phyloP scores from a whole-genome alignment of 257 asterid genomes.

The Galeopsis tetrahit region DNA sequence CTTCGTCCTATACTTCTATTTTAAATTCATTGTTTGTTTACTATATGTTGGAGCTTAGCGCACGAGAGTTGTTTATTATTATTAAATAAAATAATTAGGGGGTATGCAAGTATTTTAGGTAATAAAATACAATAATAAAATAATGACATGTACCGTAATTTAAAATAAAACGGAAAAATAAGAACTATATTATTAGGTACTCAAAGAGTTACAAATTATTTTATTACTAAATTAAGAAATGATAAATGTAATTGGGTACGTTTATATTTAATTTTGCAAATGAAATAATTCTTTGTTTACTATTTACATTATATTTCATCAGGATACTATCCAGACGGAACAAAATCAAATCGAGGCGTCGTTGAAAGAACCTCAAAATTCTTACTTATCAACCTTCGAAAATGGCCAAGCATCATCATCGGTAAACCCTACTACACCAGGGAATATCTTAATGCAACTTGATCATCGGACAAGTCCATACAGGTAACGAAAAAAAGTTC shows the following conservation, averaged over 20 bases:
- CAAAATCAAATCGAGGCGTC: constrained; percentile 23
- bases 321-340: constrained; percentile 26
- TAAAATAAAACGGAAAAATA: background rate
- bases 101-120: too few relatives aligned
- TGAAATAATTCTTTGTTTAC: background rate
- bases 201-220: too few relatives aligned
- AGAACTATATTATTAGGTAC: too few relatives aligned
- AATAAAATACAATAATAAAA: background rate
- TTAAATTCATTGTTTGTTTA: too few relatives aligned
- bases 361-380: constrained; percentile 28
- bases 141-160: background rate
- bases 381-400: constrained; percentile 21
- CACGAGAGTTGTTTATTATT: too few relatives aligned
- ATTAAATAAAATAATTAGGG: too few relatives aligned
- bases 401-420: constrained; percentile 11
- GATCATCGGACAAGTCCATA: constrained; percentile 54
- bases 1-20: too few relatives aligned
- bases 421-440: constrained; percentile 28
- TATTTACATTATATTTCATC: background rate
- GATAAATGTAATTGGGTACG: too few relatives aligned
- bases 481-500: constrained; percentile 25
- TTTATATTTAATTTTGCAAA: too few relatives aligned
- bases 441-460: constrained; percentile 41
- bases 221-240: too few relatives aligned
- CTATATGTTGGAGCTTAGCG: too few relatives aligned